Base-by-base conservation (phyloP, 768 basidiomycete genomes). In the Termitomyces sp. region DNA sequence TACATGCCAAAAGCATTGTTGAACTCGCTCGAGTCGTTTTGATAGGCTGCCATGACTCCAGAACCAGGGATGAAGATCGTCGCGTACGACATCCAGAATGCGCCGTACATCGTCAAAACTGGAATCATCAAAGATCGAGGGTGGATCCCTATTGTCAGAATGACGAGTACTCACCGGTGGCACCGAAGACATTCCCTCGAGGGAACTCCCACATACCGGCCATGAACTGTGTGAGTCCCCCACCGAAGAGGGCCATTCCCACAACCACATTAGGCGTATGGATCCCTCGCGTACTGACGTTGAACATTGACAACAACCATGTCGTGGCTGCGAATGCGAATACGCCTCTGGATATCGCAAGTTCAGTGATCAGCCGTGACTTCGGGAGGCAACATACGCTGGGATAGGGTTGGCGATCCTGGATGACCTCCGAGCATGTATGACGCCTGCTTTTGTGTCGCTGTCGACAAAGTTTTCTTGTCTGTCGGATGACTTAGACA, bases 171-270 rank as follows among this genome's bases (percentile, higher is more conserved):
- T 42, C 48, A 85, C 86, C 82, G 3, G 86, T 86, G 0, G 84
- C 85, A 51, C 80, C 82, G 52, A 88, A 88, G 3, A 76, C 73
- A 58, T 88, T 86, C 0, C 83, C 83, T 30, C 79, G 71, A 1
- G 80, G 76, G 59, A 82, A 79, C 67, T 83, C 82, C 89, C 88
- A 91, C 83, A 91, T 89, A 44, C 91, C 91, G 3, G 89, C 90
- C 27, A 91, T 64, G 59, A 93, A 74, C 64, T 94, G 91, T 10
- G 76, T 79, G n/a, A 92, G 81, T 46, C 91, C 91, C 27, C 91
- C 90, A 46, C 78, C 64, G 53, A 83, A 86, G 58, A 89, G 64
- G 5, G 87, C 85, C 88, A 92, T 89, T 30, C 89, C 91, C 44
- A 89, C 76, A 52, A 89, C 78, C 30, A 82, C 78, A 55, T 90